phyloP scores from a whole-genome alignment of 202 grass and related monocot genomes.

The Hordeum pubiflorum region DNA sequence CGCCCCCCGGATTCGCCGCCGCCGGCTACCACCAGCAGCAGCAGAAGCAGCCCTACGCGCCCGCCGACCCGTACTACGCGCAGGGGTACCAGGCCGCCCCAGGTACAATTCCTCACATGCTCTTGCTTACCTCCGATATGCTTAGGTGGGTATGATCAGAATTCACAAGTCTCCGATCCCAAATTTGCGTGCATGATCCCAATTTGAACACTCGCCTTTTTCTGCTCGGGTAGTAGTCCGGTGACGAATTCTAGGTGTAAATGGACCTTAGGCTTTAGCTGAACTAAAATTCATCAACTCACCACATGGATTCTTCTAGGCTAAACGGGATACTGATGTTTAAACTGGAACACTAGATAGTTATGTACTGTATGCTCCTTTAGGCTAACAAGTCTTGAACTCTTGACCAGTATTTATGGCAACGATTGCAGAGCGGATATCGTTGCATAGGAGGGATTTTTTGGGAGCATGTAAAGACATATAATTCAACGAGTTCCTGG shows the following conservation, averaged over 20 bases:
- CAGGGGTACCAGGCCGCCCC: constrained; percentile 45
- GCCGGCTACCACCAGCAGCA: background rate
- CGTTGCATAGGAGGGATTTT: background rate
- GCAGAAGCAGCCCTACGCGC: constrained; percentile 40
- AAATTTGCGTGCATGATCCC: background rate
- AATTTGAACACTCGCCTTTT: background rate
- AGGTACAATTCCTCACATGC: background rate
- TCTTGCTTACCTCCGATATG: background rate
- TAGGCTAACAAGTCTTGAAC: background rate
- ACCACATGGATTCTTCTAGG: background rate
- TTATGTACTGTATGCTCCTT: background rate
- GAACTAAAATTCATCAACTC: background rate
- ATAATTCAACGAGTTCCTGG: background rate
- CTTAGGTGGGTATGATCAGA: background rate
- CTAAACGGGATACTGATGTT: background rate
- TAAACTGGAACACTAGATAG: background rate
- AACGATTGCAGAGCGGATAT: background rate
- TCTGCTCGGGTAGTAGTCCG: background rate
- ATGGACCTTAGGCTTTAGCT: background rate
- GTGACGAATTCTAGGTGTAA: background rate
- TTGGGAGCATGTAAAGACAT: background rate
- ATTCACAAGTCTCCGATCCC: background rate
- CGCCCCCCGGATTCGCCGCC: constrained; percentile 42
- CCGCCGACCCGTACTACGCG: constrained; percentile 39
- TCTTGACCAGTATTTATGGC: background rate